Base-by-base conservation (phyloP, 768 basidiomycete species). In the Polyporus arcularius region DNA sequence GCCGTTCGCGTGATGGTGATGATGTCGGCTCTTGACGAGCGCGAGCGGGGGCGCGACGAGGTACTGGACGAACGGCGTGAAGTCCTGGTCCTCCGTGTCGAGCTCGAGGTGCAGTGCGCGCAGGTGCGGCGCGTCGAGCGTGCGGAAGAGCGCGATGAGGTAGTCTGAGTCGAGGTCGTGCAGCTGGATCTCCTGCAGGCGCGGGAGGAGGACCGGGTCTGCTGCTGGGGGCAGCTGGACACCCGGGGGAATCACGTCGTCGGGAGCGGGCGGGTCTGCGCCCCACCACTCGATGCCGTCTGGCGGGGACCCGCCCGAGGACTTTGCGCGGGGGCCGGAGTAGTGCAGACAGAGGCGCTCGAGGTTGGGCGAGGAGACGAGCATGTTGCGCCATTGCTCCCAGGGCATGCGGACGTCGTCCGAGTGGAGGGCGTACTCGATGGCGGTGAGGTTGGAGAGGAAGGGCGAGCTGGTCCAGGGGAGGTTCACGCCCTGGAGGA, bases 401-500 rank as follows among this genome's bases (percentile, higher is more conserved):
- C 82, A 86, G 2, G 82, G 75, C 5, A 84, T 83, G 26, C 86
- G 82, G 40, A 85, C 83, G 57, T 76, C 82, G 63, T 85, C 81
- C 1, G 81, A 75, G 67, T 88, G 85, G 14, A 88, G 78, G 10
- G 85, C 85, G 47, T 86, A 76, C 70, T 88, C 82, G 43, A 88
- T 75, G 51, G 78, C 71, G 31, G 78, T 74, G 43, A 88, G 75
- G 45, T 76, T 75, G 28, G 71, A 70, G 56, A 87, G 78, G 72
- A 81, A 86, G 4, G 82, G 80, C 35, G 80, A 85, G 7, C 81
- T 78, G 31, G 78, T 77, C 85, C 85, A 88, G 3, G 82, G 82
- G 32, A 88, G 78, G 69, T 86, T 87, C 62, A 88, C 85, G 53
- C 86, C 86, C 62, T 86, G 85, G 49, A 88, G 74, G 16, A 84